phyloP scores from a whole-genome alignment of 129 eudicot species.

The Smallanthus sonchifolius region DNA sequence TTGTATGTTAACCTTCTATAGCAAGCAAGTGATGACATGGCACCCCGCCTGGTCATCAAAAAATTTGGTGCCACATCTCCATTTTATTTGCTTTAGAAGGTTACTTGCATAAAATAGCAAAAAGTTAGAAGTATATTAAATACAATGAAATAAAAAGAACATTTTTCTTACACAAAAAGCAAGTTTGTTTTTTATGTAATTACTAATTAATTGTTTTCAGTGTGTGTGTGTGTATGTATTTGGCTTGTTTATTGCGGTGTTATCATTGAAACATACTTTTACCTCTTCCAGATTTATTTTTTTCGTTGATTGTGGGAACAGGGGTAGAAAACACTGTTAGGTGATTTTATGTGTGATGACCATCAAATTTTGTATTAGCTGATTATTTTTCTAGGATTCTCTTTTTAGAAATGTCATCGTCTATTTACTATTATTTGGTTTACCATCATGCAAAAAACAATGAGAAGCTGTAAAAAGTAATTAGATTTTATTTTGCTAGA shows the following conservation, averaged over 20 bases:
- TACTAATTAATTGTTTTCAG: too few species aligned
- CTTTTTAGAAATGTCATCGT: neutral
- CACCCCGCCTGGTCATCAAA: too few species aligned
- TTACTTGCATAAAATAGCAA: neutral
- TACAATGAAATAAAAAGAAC: too few species aligned
- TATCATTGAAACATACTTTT: neutral
- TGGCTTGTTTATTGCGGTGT: neutral
- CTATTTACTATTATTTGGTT: neutral
- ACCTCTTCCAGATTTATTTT: neutral
- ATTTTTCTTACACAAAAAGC: too few species aligned
- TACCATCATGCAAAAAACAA: neutral
- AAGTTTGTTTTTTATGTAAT: too few species aligned
- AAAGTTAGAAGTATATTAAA: too few species aligned
- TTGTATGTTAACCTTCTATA: neutral
- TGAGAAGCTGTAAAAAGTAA: neutral
- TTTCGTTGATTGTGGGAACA: neutral
- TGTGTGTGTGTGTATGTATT: too few species aligned
- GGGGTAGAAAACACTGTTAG: neutral
- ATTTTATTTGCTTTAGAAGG: neutral
- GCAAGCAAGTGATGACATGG: too few species aligned
- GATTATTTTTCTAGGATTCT: neutral
- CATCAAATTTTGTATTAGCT: neutral
- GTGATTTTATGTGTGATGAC: neutral
- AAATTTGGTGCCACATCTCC: neutral
- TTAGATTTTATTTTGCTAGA: neutral